Conservation (phyloP, 495 filamentous ascomycete species). For the Neurospora sp. region DNA sequence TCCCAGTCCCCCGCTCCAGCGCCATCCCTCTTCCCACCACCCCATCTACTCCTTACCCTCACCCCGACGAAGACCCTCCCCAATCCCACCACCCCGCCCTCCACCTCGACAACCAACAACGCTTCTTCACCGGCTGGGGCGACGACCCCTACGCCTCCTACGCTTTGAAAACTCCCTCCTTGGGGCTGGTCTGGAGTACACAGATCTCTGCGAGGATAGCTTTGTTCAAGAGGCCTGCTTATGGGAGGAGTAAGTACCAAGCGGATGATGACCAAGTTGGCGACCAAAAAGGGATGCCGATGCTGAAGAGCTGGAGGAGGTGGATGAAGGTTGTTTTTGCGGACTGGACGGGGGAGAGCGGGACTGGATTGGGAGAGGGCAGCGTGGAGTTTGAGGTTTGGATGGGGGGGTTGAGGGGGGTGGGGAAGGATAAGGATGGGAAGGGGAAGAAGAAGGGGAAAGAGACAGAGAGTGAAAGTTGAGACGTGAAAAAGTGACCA, state of each 20-base stretch:
- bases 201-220: slow-evolving; percentile 76
- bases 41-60: slow-evolving; percentile 31
- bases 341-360: slow-evolving; percentile 47
- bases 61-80: slow-evolving; percentile 15
- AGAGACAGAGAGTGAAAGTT: too few relatives aligned
- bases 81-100: slow-evolving; percentile 37
- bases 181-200: slow-evolving; percentile 85
- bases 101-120: slow-evolving; percentile 76
- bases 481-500: not conserved
- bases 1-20: not conserved
- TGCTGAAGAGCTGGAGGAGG: slow-evolving; percentile 40
- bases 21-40: not conserved
- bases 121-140: slow-evolving; percentile 93
- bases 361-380: slow-evolving; percentile 27
- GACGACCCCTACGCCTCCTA: slow-evolving; percentile 36
- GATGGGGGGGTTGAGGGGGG: slow-evolving; percentile 40
- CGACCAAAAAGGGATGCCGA: slow-evolving; percentile 6
- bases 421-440: slow-evolving; percentile 14
- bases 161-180: slow-evolving; percentile 66
- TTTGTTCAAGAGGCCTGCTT: slow-evolving; percentile 51
- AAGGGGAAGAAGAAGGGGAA: slow-evolving; percentile 8
- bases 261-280: slow-evolving; percentile 4
- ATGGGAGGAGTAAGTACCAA: slow-evolving; percentile 18
- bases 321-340: slow-evolving; percentile 77
- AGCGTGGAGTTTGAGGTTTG: slow-evolving; percentile 48